Base-by-base conservation (phyloP, 78 protist genomes). In the Dictyostelium intermedium region DNA sequence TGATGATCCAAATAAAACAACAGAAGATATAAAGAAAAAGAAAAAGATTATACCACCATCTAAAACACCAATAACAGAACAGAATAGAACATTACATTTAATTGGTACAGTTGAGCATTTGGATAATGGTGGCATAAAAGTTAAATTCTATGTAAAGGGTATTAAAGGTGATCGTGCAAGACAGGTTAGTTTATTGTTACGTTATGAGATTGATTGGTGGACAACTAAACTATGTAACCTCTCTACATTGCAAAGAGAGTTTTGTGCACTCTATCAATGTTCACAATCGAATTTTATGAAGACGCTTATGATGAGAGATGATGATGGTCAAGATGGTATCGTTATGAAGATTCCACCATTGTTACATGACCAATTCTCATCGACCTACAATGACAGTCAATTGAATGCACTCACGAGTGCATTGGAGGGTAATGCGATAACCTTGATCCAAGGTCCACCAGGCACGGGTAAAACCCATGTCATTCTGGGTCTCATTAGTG, bases 391-490 rank as follows among this genome's bases (percentile, higher is more conserved):
- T 80, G 8, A 84, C 2, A 80, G 87, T 79, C 94, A 89, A 47
- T 89, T 80, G n/a, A 32, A 43, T n/a, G 94, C 94, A 11, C 56
- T 89, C n/a, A 80, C 72, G 16, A 63, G 87, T 9, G 94, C 94
- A 32, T 69, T 89, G 60, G 84, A 78, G 23, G 94, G 82, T 18
- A 25, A 27, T 9, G 60, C 69, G 14, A 89, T 89, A 18, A 89
- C 94, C 5, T 80, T 89, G 37, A 89, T 89, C 70, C 94, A 89
- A 69, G 94, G 94, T 89, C 94, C 94, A 89, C 94, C 94, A n/a
- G 94, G 94, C 47, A 89, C 94, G 0, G 94, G 94, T 89, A 89
- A 89, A 35, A 89, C 94, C 0, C 94, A 89, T 70, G 86, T 89
- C 16, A 89, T 89, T 80, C 43, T 89, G 27, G 94, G 94, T 32